Percentiles rank a stretch among this genome's conserved stretches.
Evolutionary conservation across 140 eudicot species (phyloP).

Genomic region (Oenanthe javanica): DNA sequence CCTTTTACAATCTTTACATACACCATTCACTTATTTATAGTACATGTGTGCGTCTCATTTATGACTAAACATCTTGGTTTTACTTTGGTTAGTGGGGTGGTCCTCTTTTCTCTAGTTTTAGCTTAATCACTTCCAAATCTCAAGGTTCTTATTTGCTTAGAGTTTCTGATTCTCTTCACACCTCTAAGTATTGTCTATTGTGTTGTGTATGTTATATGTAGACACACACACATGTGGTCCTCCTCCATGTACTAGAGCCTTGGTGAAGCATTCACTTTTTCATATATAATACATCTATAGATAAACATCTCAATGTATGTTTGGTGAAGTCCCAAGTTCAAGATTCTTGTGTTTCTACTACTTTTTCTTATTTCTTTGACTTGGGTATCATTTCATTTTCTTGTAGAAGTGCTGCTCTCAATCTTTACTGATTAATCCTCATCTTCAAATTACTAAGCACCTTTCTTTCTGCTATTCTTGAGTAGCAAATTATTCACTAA

Average conservation of each 20-base stretch:
- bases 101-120: slow-evolving; percentile 1
- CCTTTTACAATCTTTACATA: too few species aligned
- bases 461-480: background rate
- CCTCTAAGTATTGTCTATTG: background rate
- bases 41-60: background rate
- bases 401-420: background rate
- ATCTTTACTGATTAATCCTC: background rate
- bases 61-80: background rate
- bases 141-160: background rate
- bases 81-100: background rate
- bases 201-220: too few species aligned
- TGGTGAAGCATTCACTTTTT: background rate
- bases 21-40: too few species aligned
- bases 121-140: background rate
- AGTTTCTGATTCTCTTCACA: slow-evolving; percentile 6
- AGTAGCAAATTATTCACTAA: background rate
- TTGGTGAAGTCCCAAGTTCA: background rate
- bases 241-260: slow-evolving; percentile 4
- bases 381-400: slow-evolving; percentile 6
- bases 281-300: background rate
- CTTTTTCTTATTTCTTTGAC: background rate
- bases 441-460: background rate
- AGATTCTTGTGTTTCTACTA: background rate
- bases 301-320: background rate
- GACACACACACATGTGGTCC: background rate